Percentiles rank a stretch among this genome's conserved stretches.
These are phyloP conservation scores for Elsinoe australis DNA, from an alignment of 2,329 filamentous ascomycete genomes.

Conservation along the genomic window DNA sequence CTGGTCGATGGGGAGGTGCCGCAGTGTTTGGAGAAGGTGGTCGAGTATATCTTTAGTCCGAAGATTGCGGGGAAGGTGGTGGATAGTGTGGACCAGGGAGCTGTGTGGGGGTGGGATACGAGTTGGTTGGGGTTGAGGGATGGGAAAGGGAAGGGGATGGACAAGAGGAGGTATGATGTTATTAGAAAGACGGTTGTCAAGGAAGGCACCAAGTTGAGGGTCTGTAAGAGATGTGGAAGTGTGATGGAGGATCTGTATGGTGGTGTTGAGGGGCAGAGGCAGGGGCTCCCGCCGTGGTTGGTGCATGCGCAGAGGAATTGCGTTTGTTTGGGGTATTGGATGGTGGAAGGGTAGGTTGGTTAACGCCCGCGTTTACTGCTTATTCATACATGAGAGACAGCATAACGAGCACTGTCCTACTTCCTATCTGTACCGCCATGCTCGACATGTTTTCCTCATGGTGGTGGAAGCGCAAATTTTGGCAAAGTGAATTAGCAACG, in stretches of 20 bases:
- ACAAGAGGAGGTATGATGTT: conserved; percentile 51
- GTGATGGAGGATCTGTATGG: conserved; percentile 40
- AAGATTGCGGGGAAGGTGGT: conserved; percentile 49
- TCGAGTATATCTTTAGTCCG: conserved; percentile 41
- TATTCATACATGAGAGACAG: too few species aligned
- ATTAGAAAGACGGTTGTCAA: conserved; percentile 45
- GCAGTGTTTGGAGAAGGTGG: conserved; percentile 42
- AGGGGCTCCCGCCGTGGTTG: conserved; percentile 26
- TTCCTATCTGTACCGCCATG: too few species aligned
- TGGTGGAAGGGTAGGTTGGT: conserved; percentile 13
- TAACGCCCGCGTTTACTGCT: too few species aligned
- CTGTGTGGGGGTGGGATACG: conserved; percentile 66
- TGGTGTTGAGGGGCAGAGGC: not conserved
- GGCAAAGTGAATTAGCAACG: too few species aligned
- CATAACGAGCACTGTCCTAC: too few species aligned
- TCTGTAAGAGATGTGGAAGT: conserved; percentile 40
- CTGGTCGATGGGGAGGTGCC: conserved; percentile 47
- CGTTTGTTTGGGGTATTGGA: conserved; percentile 22
- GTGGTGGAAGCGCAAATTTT: too few species aligned
- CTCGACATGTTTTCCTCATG: too few species aligned
- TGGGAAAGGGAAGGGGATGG: conserved; percentile 44
- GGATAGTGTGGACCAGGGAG: conserved; percentile 54
- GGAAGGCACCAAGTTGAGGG: conserved; percentile 29
- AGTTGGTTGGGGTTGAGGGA: conserved; percentile 57
- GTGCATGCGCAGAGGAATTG: conserved; percentile 28